These are phyloP conservation scores for Sclerotinia spermophila DNA, from an alignment of 2,329 filamentous ascomycete species.

Conservation along the genomic window DNA sequence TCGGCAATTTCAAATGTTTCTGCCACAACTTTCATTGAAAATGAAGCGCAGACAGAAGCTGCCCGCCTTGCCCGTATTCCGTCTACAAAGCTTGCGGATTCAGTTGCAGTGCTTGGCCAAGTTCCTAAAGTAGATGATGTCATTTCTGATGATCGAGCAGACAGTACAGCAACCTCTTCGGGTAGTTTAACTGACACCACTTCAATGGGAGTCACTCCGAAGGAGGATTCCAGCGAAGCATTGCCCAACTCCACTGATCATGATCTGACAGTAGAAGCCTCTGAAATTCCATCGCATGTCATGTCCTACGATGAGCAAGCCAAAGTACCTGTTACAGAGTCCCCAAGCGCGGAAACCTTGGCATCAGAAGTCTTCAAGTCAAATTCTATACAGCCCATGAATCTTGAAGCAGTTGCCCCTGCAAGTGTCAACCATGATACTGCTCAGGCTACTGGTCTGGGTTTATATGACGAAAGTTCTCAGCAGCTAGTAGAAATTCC, in stretches of 20 bases:
- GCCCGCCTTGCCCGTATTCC: constrained; percentile 27
- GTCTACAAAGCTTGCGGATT: constrained; percentile 10
- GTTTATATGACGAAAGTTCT: background rate
- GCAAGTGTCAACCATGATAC: background rate
- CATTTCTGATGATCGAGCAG: background rate
- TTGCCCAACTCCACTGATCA: background rate
- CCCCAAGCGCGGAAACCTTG: background rate
- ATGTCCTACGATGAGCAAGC: background rate
- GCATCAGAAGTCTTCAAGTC: background rate
- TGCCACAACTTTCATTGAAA: constrained; percentile 68
- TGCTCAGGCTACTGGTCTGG: background rate
- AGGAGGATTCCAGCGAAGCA: constrained; percentile 19
- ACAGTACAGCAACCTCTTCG: constrained; percentile 25
- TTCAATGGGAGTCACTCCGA: constrained; percentile 28
- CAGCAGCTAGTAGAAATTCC: constrained; percentile 10
- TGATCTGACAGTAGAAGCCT: constrained; percentile 22
- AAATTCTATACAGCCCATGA: background rate
- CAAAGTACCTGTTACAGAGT: background rate
- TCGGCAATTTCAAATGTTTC: constrained; percentile 59
- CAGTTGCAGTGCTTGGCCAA: background rate
- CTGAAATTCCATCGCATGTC: background rate
- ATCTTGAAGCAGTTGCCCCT: background rate
- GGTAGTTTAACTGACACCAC: constrained; percentile 25
- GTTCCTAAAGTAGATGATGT: constrained; percentile 1
- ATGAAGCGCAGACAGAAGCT: constrained; percentile 63